These are phyloP conservation scores for Choiromyces venosus DNA, from an alignment of 495 filamentous ascomycete genomes.

Conservation along the genomic window DNA sequence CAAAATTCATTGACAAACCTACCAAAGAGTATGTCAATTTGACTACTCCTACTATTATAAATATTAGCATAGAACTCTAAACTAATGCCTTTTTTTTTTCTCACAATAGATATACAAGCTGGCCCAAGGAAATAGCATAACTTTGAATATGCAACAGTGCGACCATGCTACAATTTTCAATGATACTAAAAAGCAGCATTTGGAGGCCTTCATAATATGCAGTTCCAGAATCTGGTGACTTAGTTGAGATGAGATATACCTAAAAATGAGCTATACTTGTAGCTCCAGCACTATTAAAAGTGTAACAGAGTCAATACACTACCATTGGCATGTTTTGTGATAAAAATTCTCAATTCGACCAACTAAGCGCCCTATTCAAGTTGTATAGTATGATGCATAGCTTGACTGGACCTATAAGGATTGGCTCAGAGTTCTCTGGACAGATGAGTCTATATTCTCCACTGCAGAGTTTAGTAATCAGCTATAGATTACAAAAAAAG, in stretches of 20 bases:
- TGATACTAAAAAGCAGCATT: background rate
- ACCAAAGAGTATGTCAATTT: too few species aligned
- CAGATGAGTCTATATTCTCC: constrained; percentile 20
- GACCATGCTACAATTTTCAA: constrained; percentile 8
- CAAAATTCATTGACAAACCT: too few species aligned
- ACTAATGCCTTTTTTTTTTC: too few species aligned
- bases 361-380: background rate
- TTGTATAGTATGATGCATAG: constrained; percentile 6
- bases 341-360: constrained; percentile 1
- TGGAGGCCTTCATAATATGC: constrained; percentile 4
- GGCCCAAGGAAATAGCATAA: constrained; percentile 4
- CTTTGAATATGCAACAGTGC: constrained; percentile 1
- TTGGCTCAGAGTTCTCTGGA: constrained; percentile 18
- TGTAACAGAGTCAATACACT: too few species aligned
- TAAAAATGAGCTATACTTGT: constrained; percentile 3
- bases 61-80: too few species aligned
- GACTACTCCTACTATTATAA: too few species aligned
- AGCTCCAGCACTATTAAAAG: background rate
- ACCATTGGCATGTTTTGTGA: too few species aligned
- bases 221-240: background rate
- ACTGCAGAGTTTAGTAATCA: constrained; percentile 7
- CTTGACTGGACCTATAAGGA: constrained; percentile 13
- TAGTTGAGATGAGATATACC: background rate
- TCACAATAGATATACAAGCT: constrained; percentile 3
- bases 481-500: constrained; percentile 1